These are phyloP conservation scores for Zygosaccharomyces pseudobailii DNA, from an alignment of 1,139 yeast species.

Conservation along the genomic window DNA sequence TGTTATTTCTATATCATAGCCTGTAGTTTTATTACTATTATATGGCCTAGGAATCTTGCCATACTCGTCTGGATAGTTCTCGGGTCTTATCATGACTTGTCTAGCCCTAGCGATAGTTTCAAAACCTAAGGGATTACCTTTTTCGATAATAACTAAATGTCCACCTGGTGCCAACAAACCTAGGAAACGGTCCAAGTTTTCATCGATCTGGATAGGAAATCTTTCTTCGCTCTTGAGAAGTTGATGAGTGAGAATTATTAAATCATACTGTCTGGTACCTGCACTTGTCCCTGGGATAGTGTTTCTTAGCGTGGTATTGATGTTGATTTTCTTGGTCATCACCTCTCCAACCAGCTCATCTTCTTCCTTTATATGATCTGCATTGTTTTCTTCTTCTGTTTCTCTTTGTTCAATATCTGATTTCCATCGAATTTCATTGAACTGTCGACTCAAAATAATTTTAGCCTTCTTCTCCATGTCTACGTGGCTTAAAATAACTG, in stretches of 20 bases:
- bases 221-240: slow-evolving; percentile 53
- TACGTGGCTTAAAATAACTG: slow-evolving; percentile 65
- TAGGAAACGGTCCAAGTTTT: slow-evolving; percentile 56
- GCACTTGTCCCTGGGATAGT: slow-evolving; percentile 39
- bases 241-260: slow-evolving; percentile 83
- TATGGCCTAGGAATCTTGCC: slow-evolving; percentile 74
- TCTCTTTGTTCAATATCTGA: slow-evolving; percentile 12
- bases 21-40: slow-evolving; percentile 45
- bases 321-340: slow-evolving; percentile 49
- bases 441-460: slow-evolving; percentile 65
- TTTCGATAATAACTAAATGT: slow-evolving; percentile 68
- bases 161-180: slow-evolving; percentile 71
- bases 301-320: slow-evolving; percentile 50
- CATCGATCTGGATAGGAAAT: slow-evolving; percentile 73
- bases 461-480: slow-evolving; percentile 82
- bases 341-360: slow-evolving; percentile 52
- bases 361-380: slow-evolving; percentile 24
- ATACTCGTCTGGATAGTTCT: slow-evolving; percentile 48
- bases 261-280: slow-evolving; percentile 49
- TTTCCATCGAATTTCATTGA: slow-evolving; percentile 43
- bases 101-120: slow-evolving; percentile 88
- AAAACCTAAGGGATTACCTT: slow-evolving; percentile 88
- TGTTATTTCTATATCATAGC: slow-evolving; percentile 35
- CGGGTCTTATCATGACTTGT: slow-evolving; percentile 83
- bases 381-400: slow-evolving; percentile 16